Evolutionary conservation across 345 rosid species (phyloP).

Genomic region (Arabidopsis suecica): DNA sequence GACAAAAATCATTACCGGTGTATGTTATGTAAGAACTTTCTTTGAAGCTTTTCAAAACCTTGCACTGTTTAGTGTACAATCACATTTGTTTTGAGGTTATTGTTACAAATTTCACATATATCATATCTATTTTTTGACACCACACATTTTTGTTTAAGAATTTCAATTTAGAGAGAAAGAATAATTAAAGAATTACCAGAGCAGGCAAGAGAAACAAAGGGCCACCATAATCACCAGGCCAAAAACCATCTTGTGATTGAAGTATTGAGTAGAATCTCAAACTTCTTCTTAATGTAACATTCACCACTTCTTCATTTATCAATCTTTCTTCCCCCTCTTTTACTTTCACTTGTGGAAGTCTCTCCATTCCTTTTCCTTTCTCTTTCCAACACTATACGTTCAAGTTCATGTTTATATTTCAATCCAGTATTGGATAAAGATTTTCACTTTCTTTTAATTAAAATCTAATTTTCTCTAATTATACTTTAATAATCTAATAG

Average conservation of each 20-base stretch:
- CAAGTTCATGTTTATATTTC: neutral
- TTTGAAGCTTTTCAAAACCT: neutral
- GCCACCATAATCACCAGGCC: conserved; percentile 89
- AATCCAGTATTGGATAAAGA: neutral
- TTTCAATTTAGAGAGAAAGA: no score
- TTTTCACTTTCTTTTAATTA: neutral
- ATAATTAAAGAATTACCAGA: conserved; percentile 46
- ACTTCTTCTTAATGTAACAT: conserved; percentile 47
- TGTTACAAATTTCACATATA: no score
- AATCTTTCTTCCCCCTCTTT: conserved; percentile 24
- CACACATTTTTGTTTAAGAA: neutral
- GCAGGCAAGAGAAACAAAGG: conserved; percentile 76
- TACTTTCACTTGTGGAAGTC: neutral
- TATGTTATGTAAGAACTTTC: neutral
- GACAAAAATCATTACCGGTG: neutral
- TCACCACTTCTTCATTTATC: conserved; percentile 45
- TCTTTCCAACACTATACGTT: conserved; percentile 33
- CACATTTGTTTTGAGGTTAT: neutral
- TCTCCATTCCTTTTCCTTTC: conserved; percentile 16
- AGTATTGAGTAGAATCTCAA: conserved; percentile 60
- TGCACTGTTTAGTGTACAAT: neutral
- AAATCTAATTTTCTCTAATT: neutral
- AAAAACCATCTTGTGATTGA: conserved; percentile 71
- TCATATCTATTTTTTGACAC: no score
- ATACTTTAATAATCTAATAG: neutral